A percentile compares a stretch with the other conserved stretches of the same genome.
Evolutionary conservation across 805 yeast species (phyloP).

Genomic region (Candida ficus): DNA sequence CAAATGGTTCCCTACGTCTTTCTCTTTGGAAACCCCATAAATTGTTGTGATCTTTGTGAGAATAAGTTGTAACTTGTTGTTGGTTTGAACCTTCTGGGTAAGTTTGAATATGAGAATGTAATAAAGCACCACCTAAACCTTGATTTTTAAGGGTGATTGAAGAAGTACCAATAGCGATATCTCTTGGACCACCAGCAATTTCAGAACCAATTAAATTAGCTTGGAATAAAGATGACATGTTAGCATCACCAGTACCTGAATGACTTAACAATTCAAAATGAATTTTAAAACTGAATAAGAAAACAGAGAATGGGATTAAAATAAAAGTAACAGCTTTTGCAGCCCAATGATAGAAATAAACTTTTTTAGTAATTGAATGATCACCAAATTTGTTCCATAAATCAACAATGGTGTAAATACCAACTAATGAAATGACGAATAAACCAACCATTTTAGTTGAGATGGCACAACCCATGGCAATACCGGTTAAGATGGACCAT

Average conservation of each 20-base stretch:
- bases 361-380: conserved; percentile 41
- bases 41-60: conserved; percentile 83
- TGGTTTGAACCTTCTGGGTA: conserved; percentile 92
- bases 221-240: conserved; percentile 77
- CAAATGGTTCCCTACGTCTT: conserved; percentile 30
- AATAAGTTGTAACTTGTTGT: conserved; percentile 92
- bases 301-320: conserved; percentile 56
- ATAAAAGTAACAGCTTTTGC: conserved; percentile 63
- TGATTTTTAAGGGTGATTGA: conserved; percentile 46
- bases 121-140: conserved; percentile 66
- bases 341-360: conserved; percentile 57
- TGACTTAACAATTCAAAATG: conserved; percentile 71
- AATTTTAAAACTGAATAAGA: conserved; percentile 61
- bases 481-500: conserved; percentile 83
- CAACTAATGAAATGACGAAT: conserved; percentile 82
- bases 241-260: conserved; percentile 78
- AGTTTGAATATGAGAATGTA: conserved; percentile 72
- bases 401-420: conserved; percentile 83
- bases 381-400: conserved; percentile 84
- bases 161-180: conserved; percentile 54
- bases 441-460: conserved; percentile 97
- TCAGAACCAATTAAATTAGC: conserved; percentile 67
- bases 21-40: conserved; percentile 68
- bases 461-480: conserved; percentile 82
- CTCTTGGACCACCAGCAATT: conserved; percentile 63